These are phyloP conservation scores for Glycine soja DNA, from an alignment of 306 rosid genomes.

Conservation along the genomic window DNA sequence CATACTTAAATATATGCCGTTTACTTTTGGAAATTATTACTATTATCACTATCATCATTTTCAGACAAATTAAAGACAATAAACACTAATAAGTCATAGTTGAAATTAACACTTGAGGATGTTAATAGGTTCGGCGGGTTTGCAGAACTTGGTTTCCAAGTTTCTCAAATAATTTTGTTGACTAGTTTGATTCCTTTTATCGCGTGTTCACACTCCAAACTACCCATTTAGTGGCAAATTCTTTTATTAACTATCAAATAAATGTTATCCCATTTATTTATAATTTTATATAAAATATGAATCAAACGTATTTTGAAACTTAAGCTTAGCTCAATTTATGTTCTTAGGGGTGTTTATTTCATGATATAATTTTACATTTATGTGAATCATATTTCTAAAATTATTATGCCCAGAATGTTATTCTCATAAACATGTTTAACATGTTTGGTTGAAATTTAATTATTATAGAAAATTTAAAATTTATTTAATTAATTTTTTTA, in stretches of 20 bases:
- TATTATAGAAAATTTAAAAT: too few species aligned
- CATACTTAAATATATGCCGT: neutral
- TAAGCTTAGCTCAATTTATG: neutral
- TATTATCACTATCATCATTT: neutral
- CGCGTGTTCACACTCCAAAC: conserved; percentile 51
- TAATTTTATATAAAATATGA: neutral
- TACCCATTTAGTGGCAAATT: neutral
- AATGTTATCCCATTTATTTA: neutral
- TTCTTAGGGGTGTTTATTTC: too few species aligned
- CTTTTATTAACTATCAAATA: neutral
- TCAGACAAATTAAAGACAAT: neutral
- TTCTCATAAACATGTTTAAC: too few species aligned
- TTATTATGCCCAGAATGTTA: too few species aligned
- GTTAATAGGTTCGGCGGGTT: conserved; percentile 60
- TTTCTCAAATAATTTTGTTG: conserved; percentile 42
- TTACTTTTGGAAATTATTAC: conserved; percentile 18
- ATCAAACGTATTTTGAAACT: neutral
- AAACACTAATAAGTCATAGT: neutral
- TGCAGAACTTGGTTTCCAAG: conserved; percentile 45
- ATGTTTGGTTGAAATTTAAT: too few species aligned
- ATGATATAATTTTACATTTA: too few species aligned
- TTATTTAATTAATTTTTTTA: too few species aligned
- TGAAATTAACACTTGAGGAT: conserved; percentile 20
- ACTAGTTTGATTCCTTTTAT: conserved; percentile 53
- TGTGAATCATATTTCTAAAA: too few species aligned